These are phyloP conservation scores for Sporobolomyces roseus DNA, from an alignment of 768 basidiomycete species.

Conservation along the genomic window DNA sequence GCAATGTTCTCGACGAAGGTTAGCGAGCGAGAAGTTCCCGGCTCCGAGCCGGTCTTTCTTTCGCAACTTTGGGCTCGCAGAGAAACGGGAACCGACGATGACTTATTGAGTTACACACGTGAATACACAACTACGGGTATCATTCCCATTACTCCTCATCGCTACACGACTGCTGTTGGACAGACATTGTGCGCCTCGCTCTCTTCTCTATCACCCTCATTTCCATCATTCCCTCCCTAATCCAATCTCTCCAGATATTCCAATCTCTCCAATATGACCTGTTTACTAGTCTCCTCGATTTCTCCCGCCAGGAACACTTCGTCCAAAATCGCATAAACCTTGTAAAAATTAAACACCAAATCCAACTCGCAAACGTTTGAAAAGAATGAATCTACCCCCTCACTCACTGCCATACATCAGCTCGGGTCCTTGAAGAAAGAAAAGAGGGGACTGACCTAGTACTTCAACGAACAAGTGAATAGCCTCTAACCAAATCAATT, in stretches of 20 bases:
- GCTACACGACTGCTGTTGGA: too few relatives aligned
- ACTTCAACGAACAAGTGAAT: slow-evolving; percentile 98
- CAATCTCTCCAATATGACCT: slow-evolving; percentile 82
- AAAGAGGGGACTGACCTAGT: slow-evolving; percentile 61
- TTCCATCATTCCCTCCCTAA: neutral
- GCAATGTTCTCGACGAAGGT: too few relatives aligned
- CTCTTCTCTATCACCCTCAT: too few relatives aligned
- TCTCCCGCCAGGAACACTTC: slow-evolving; percentile 98
- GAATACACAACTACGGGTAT: too few relatives aligned
- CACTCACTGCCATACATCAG: neutral
- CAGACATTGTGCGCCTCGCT: too few relatives aligned
- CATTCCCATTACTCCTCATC: too few relatives aligned
- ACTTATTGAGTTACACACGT: too few relatives aligned
- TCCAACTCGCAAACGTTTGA: slow-evolving; percentile 95
- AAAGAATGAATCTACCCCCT: slow-evolving; percentile 79
- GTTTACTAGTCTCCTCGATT: slow-evolving; percentile 96
- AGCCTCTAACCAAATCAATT: slow-evolving; percentile 92
- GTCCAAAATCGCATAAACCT: slow-evolving; percentile 98
- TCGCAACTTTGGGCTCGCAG: too few relatives aligned
- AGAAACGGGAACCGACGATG: too few relatives aligned
- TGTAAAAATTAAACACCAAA: slow-evolving; percentile 98
- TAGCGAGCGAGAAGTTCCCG: too few relatives aligned
- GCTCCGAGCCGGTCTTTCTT: too few relatives aligned
- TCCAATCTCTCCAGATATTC: slow-evolving; percentile 79
- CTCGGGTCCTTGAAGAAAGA: neutral